Evolutionary conservation across 352 stramenopile genomes (phyloP).

Genomic region (Nannochloropsis limnetica): DNA sequence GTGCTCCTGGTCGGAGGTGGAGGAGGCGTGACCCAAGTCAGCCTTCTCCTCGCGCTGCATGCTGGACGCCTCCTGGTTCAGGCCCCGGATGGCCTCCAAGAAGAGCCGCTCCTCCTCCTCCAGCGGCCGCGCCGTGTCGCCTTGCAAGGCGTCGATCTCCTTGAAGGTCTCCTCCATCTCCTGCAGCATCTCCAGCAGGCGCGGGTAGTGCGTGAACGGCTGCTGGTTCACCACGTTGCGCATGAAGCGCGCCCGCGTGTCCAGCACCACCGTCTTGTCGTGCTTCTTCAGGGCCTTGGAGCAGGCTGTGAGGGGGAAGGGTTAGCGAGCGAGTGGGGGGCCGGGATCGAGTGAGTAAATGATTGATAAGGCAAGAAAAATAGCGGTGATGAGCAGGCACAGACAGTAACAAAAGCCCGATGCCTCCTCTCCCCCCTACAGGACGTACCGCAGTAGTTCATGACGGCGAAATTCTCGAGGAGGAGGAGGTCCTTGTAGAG

Average conservation of each 20-base stretch:
- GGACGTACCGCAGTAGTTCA: conserved; percentile 70
- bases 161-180: conserved; percentile 49
- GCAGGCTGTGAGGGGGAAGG: too few species aligned
- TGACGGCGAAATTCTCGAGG: conserved; percentile 76
- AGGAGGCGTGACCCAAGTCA: conserved; percentile 40
- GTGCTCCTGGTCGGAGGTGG: conserved; percentile 9
- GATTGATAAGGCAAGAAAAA: not conserved
- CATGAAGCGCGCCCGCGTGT: conserved; percentile 70
- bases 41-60: conserved; percentile 48
- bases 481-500: conserved; percentile 74
- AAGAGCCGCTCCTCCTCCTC: conserved; percentile 53
- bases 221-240: conserved; percentile 69
- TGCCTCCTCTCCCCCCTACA: conserved; percentile 35
- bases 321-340: too few species aligned
- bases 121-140: conserved; percentile 35
- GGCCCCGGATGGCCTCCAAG: conserved; percentile 52
- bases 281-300: conserved; percentile 82
- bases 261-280: conserved; percentile 60
- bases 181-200: conserved; percentile 63
- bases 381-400: too few species aligned
- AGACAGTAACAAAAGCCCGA: not conserved
- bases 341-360: not conserved
- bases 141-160: conserved; percentile 48
- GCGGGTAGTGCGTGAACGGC: conserved; percentile 68
- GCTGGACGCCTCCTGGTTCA: conserved; percentile 47